Evolutionary conservation across 2,329 filamentous ascomycete species (phyloP).

Genomic region (Teratosphaeriaceae sp.): DNA sequence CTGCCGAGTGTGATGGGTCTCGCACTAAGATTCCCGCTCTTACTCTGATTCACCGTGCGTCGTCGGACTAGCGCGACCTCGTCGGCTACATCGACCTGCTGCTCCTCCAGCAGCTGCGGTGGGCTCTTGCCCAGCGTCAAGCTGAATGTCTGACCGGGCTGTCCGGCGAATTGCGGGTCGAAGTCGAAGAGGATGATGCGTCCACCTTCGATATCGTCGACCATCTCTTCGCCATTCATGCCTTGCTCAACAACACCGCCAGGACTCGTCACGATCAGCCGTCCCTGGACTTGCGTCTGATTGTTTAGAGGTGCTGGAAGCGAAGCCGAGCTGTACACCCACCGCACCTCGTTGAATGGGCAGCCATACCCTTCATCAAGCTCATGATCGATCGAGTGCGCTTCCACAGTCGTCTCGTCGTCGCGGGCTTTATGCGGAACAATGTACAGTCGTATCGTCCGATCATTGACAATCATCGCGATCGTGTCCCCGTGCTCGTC

Average conservation of each 20-base stretch:
- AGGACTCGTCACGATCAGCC: constrained; percentile 31
- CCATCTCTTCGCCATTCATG: constrained; percentile 23
- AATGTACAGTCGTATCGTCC: constrained; percentile 30
- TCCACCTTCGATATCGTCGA: constrained; percentile 31
- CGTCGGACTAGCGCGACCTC: constrained; percentile 30
- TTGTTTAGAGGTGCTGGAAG: constrained; percentile 21
- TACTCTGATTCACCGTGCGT: constrained; percentile 31
- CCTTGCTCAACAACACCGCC: constrained; percentile 26
- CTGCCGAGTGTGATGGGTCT: constrained; percentile 27
- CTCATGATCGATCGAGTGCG: constrained; percentile 33
- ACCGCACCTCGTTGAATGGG: constrained; percentile 30
- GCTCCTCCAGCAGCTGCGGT: constrained; percentile 28
- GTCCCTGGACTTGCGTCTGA: constrained; percentile 24
- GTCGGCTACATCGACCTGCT: constrained; percentile 27
- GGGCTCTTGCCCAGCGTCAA: constrained; percentile 30
- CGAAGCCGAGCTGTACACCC: constrained; percentile 28
- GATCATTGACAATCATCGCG: constrained; percentile 33
- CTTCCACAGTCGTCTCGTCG: constrained; percentile 25
- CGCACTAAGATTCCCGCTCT: constrained; percentile 24
- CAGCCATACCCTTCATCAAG: constrained; percentile 33
- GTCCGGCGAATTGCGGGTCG: constrained; percentile 29
- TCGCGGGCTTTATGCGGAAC: constrained; percentile 26
- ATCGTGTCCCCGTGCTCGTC: constrained; percentile 32
- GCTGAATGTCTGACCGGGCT: constrained; percentile 30
- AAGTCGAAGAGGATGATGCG: constrained; percentile 31